Conservation (phyloP, 1,139 yeast genomes). For the Spencermartinsiella ligniputridi region DNA sequence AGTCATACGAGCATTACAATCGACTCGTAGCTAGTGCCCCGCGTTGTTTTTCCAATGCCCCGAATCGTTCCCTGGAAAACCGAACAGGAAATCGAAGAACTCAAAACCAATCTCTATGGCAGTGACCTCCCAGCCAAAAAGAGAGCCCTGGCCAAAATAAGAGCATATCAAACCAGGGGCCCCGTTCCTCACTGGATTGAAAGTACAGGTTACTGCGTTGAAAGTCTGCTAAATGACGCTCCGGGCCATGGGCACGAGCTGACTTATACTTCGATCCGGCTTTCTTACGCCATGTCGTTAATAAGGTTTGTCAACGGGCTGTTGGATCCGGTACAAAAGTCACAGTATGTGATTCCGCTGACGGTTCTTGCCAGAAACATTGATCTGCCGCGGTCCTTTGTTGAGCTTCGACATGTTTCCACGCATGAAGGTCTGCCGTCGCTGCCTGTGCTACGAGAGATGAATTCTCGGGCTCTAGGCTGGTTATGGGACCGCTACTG, state of each 20-base stretch:
- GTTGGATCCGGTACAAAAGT: slow-evolving; percentile 80
- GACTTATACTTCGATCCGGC: too few relatives aligned
- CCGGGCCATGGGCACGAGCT: slow-evolving; percentile 28
- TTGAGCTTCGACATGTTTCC: slow-evolving; percentile 84
- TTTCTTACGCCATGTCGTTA: slow-evolving; percentile 70
- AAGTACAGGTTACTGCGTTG: slow-evolving; percentile 58
- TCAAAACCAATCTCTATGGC: slow-evolving; percentile 47
- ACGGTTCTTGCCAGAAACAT: slow-evolving; percentile 66
- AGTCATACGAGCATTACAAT: too few relatives aligned
- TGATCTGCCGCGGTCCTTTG: slow-evolving; percentile 75
- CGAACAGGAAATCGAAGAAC: slow-evolving; percentile 47
- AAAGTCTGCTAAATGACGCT: slow-evolving; percentile 46
- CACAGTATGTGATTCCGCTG: slow-evolving; percentile 73
- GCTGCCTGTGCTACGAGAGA: slow-evolving; percentile 56
- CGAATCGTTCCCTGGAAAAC: slow-evolving; percentile 62
- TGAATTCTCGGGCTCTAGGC: slow-evolving; percentile 54
- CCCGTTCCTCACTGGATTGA: slow-evolving; percentile 78
- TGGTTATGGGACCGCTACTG: slow-evolving; percentile 82
- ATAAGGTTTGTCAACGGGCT: slow-evolving; percentile 89
- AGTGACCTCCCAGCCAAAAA: slow-evolving; percentile 34
- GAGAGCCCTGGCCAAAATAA: slow-evolving; percentile 45
- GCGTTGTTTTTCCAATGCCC: too few relatives aligned
- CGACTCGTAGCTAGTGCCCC: too few relatives aligned
- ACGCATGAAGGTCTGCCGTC: slow-evolving; percentile 87
- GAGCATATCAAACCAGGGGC: slow-evolving; percentile 59